Base-by-base conservation (phyloP, 1,284 basidiomycete genomes). In the Papiliotrema laurentii region DNA sequence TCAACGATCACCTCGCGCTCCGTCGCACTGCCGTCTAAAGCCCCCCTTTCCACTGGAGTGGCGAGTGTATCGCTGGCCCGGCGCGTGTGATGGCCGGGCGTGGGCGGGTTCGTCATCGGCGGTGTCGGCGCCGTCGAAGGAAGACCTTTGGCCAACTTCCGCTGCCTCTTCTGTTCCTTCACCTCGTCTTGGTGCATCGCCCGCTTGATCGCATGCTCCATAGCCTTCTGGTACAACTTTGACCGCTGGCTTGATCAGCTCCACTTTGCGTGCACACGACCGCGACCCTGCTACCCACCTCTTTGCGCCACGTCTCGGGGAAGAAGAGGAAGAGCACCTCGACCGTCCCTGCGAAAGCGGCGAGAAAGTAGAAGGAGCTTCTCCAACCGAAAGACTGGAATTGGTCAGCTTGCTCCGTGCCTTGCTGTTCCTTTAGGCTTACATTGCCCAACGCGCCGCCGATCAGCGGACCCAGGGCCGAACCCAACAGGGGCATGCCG, bases 281-380 rank as follows among this genome's bases (percentile, higher is more conserved):
- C 30, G 38, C 43, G 10, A 21, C 19, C 25, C 16, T 5, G 9
- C 14, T 14, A 44, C 58, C 50, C 19, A 65, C 63, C 51, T 91
- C 87, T 49, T 78, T 76, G 14, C 89, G 80, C 75, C 87, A 92
- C 1, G 88, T 89, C 61, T 92, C 89, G 46, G 81, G 82, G 75
- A 89, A 80, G 47, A 84, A 68, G 31, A 83, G 51, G 71, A 89
- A 89, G 18, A 78, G 73, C 40, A 81, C 42, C 43, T 81, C 75
- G 54, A 79, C 81, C 35, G 79, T 44, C 5, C 80, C 81, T 7
- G 81, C 81, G 45, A 84, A 79, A 38, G 83, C 83, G 2, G 80
- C 76, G 21, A 90, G 78, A 67, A 91, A 89, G 79, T 86, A 92
- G 68, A 92, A 88, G 0, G 83, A 81, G 5, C 83, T 81, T 25